phyloP scores from a whole-genome alignment of 371 early-diverging fungal species.

The Mortierella sp. region DNA sequence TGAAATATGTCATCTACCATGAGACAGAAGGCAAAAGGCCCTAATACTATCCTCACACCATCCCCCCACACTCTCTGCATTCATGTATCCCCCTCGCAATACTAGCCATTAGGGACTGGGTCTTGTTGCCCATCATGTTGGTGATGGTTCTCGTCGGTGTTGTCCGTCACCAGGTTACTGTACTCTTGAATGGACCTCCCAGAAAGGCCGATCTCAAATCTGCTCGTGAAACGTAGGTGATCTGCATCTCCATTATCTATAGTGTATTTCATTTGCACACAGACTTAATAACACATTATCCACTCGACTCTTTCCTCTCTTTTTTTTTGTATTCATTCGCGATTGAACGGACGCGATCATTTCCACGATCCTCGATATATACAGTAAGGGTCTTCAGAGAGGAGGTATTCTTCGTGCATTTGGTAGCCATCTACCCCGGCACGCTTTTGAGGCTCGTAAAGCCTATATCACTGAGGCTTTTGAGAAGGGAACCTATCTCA shows the following conservation, averaged over 20 bases:
- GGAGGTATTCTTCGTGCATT: conserved; percentile 77
- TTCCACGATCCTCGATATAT: neutral
- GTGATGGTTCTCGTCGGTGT: conserved; percentile 98
- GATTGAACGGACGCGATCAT: neutral
- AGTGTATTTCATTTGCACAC: neutral
- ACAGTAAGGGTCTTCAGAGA: conserved; percentile 84
- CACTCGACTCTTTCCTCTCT: neutral
- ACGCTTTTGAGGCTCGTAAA: conserved; percentile 81
- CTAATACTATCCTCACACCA: neutral
- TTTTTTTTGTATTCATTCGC: neutral
- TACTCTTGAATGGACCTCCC: conserved; percentile 83
- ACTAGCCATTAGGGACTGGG: conserved; percentile 94
- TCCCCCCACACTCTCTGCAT: neutral
- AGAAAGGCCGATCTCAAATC: conserved; percentile 83
- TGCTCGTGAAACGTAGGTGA: conserved; percentile 78
- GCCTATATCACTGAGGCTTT: conserved; percentile 80
- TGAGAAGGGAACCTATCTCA: conserved; percentile 86
- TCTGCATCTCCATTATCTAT: neutral
- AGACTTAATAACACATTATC: neutral
- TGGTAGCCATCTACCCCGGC: conserved; percentile 76
- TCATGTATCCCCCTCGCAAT: neutral
- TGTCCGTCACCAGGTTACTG: conserved; percentile 91
- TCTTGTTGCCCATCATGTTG: conserved; percentile 94
- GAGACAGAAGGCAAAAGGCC: conserved; percentile 1
- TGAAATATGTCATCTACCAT: neutral